Evolutionary conservation across 768 basidiomycete genomes (phyloP), one percentile per base, ranked within the genome.

Genomic region (Leccinellum rugosiceps): DNA sequence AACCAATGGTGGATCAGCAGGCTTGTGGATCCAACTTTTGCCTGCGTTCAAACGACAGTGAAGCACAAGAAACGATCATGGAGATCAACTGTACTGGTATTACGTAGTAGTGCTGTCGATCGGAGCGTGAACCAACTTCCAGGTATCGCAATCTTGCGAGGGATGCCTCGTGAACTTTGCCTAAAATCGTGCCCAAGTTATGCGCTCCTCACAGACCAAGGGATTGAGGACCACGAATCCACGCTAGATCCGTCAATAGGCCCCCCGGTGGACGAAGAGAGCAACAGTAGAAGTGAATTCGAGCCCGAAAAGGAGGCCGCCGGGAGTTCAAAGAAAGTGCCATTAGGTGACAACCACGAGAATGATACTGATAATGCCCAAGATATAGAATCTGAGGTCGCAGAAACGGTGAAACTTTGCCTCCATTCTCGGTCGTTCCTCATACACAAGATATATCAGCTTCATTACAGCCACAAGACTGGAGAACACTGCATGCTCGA

Each of bases 401-500:
- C n/a, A n/a, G n/a, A n/a, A n/a, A n/a, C n/a, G n/a, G n/a, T n/a
- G n/a, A n/a, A n/a, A n/a, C n/a, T n/a, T n/a, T n/a, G n/a, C n/a
- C n/a, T 43, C 50, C 9, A 21, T 53, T 17, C 3, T 8, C 49
- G 92, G 88, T 87, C 90, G 0, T 87, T 90, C 65, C 84, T 92
- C 60, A 78, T 85, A 15, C 87, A 91, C 69, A 86, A 84, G 70
- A 78, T 96, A 15, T 97, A 84, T 65, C 90, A 91, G 66, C 79
- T 98, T 52, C 95, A 98, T 72, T 93, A 90, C 65, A 93, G 85
- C 63, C 84, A 88, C 41, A 82, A 79, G 6, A 83, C 82, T 0
- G 83, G 83, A 21, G 84, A 91, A 58, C 93, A 83, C 68, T 79
- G 95, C 23, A 92, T 98, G 86, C 73, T 94, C 19, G 96, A 98